phyloP scores from a whole-genome alignment of 2,329 filamentous ascomycete genomes.

The Hymenoscyphus linearis region DNA sequence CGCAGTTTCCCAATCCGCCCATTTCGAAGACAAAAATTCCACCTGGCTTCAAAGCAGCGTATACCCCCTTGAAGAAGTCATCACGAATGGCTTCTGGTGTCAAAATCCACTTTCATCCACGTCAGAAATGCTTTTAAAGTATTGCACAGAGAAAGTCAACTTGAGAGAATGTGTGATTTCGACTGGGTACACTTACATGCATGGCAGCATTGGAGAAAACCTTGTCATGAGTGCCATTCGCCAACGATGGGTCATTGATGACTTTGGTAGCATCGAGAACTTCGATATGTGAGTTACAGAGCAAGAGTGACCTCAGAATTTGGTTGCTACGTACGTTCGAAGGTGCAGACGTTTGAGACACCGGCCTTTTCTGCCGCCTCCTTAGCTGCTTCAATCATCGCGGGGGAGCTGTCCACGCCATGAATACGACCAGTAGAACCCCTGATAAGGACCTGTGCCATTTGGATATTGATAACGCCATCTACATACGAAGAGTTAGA shows the following conservation, averaged over 20 bases:
- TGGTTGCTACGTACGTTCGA: slow-evolving; percentile 20
- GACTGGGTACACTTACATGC: slow-evolving; percentile 14
- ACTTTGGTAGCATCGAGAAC: slow-evolving; percentile 44
- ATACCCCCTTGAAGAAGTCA: slow-evolving; percentile 48
- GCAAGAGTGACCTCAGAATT: background rate
- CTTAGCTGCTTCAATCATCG: slow-evolving; percentile 51
- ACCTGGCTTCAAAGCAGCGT: slow-evolving; percentile 46
- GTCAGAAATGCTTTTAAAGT: slow-evolving; percentile 22
- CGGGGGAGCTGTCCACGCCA: slow-evolving; percentile 52
- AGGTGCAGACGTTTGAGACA: slow-evolving; percentile 21
- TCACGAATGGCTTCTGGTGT: slow-evolving; percentile 36
- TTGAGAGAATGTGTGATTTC: background rate
- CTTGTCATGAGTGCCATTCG: slow-evolving; percentile 41
- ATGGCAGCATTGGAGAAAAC: slow-evolving; percentile 63
- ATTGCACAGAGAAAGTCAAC: background rate
- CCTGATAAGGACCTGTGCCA: slow-evolving; percentile 41
- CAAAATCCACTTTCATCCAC: slow-evolving; percentile 52
- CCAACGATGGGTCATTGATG: slow-evolving; percentile 32
- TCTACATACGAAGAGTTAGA: slow-evolving; percentile 33
- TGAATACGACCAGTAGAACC: slow-evolving; percentile 45
- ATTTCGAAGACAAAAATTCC: slow-evolving; percentile 64
- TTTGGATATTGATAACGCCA: slow-evolving; percentile 52
- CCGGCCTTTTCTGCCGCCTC: slow-evolving; percentile 31
- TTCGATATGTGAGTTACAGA: slow-evolving; percentile 20
- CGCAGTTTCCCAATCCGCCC: slow-evolving; percentile 65